These are phyloP conservation scores for Gastrolobium bilobum DNA, from an alignment of 306 rosid species.

Conservation along the genomic window DNA sequence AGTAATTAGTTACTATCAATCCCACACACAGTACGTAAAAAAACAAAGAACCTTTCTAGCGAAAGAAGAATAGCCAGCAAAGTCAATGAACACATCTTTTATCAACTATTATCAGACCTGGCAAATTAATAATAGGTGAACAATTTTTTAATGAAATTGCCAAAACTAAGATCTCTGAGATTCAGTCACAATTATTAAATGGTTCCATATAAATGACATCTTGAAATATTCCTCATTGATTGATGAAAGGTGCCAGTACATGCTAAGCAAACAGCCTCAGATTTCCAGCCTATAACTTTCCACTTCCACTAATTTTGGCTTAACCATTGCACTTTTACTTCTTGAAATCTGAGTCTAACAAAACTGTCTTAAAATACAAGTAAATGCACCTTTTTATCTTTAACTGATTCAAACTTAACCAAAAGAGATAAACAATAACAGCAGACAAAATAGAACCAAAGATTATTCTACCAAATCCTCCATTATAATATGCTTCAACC, in stretches of 20 bases:
- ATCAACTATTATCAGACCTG: too few species aligned
- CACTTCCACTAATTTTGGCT: not conserved
- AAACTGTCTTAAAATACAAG: not conserved
- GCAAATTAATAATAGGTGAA: not conserved
- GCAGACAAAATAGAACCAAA: not conserved
- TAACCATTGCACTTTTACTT: not conserved
- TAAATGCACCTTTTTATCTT: not conserved
- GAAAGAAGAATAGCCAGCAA: slow-evolving; percentile 6
- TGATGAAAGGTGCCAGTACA: not conserved
- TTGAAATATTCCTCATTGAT: not conserved
- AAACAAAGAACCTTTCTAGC: slow-evolving; percentile 9
- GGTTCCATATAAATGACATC: not conserved
- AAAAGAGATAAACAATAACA: not conserved
- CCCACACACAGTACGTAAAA: not conserved
- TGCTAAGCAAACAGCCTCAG: not conserved
- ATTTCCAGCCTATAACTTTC: not conserved
- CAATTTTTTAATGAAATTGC: not conserved
- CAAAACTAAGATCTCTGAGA: not conserved
- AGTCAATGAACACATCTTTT: not conserved
- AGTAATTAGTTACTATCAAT: not conserved
- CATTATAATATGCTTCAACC: not conserved
- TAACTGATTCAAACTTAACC: not conserved
- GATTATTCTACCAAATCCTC: not conserved
- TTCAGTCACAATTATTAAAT: not conserved
- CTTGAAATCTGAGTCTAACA: not conserved